Base-by-base conservation (phyloP, 2,329 filamentous ascomycete species). In the Pseudocercospora macadamiae region DNA sequence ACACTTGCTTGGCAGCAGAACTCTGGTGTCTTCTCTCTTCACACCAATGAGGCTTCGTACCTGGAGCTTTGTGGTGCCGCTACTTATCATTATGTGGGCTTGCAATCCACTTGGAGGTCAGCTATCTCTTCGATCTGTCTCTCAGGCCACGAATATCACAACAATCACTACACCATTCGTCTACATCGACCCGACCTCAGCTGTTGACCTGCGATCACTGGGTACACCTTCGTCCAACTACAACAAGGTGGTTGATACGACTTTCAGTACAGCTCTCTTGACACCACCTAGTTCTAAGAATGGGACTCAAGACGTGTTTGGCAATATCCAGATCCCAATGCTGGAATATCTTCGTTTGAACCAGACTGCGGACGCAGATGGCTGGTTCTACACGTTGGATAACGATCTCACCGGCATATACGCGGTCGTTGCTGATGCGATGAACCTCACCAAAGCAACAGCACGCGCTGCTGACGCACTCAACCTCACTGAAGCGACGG, bases 281-380 rank as follows among this genome's bases (percentile, higher is more conserved):
- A 54, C 55, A 1, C 55, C 55, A 3, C 49, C 51, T 1, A 54
- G 36, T 18, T 53, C 57, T 4, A 64, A 62, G 51, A 62, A 57
- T 32, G 56, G 55, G 1, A 58, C 49, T 16, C 56, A 64, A 34
- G 62, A 64, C 42, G 30, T 62, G 2, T 64, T 52, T 48, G 59
- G 59, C 9, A 64, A 64, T 21, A 16, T 64, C 14, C 60, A 62
- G 32, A 54, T 62, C n/a, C 62, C 62, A 1, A 51, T 64, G 53
- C 39, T 64, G 9, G 62, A 64, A 36, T 25, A 36, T 16, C 54
- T 64, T 26, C 51, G 44, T 14, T 32, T 39, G 9, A 42, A 18
- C 2, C 47, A 57, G 32, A 52, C 53, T 12, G 45, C 60, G 9
- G 54, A 57, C 14, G 18, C 26, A 21, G 59, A 62, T 34, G 59